Evolutionary conservation across 805 yeast species (phyloP).

Genomic region (Tetrapisispora iriomotensis): DNA sequence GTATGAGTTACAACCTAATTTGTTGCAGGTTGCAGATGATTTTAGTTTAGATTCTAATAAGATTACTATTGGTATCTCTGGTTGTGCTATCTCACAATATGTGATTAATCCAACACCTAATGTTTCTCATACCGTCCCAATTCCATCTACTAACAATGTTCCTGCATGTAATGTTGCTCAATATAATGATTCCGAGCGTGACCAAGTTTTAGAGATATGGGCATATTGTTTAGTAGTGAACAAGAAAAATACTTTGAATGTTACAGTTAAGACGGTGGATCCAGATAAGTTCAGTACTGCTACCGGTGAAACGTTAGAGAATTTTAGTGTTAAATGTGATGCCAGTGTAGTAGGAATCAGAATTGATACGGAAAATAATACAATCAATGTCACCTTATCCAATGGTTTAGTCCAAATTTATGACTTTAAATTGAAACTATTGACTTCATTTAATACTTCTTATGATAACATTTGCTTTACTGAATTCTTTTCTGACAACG

Average conservation of each 20-base stretch:
- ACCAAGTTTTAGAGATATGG: conserved; percentile 15
- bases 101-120: conserved; percentile 30
- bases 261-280: conserved; percentile 7
- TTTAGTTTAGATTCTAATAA: conserved; percentile 18
- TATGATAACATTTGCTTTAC: conserved; percentile 17
- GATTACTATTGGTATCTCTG: conserved; percentile 28
- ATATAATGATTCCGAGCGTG: conserved; percentile 6
- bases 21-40: conserved; percentile 20
- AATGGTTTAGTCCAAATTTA: conserved; percentile 25
- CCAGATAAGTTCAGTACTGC: conserved; percentile 8
- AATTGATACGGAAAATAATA: conserved; percentile 7
- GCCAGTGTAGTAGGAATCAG: conserved; percentile 13
- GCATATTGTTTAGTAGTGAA: conserved; percentile 17
- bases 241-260: conserved; percentile 14
- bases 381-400: conserved; percentile 17
- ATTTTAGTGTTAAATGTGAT: conserved; percentile 11
- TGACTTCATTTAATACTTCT: conserved; percentile 15
- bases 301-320: conserved; percentile 9
- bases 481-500: conserved; percentile 16
- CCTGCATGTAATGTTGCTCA: conserved; percentile 25
- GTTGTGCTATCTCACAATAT: conserved; percentile 28
- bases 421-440: conserved; percentile 18
- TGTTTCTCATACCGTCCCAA: conserved; percentile 23
- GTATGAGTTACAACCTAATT: conserved; percentile 15
- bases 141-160: conserved; percentile 27